Evolutionary conservation across 768 basidiomycete genomes (phyloP).

Genomic region (Boletellus ananas): DNA sequence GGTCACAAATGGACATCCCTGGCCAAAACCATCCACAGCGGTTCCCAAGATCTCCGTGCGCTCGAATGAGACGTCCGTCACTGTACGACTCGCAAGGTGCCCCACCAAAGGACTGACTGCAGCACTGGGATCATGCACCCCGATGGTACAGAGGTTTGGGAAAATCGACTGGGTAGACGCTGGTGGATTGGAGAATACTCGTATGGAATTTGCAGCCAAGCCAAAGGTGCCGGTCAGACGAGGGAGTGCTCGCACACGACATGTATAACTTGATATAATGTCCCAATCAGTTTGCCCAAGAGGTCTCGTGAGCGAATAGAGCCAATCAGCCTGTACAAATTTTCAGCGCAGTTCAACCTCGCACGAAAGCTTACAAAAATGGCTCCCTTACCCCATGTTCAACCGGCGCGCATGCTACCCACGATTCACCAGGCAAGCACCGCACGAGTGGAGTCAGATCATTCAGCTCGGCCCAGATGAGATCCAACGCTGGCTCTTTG

Average conservation of each 20-base stretch:
- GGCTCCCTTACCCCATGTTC: too few species aligned
- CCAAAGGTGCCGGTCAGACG: neutral
- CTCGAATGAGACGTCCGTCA: neutral
- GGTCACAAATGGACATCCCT: neutral
- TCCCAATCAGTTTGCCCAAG: slow-evolving; percentile 6
- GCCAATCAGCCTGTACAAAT: too few species aligned
- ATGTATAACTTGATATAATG: slow-evolving; percentile 6
- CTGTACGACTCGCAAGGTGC: slow-evolving; percentile 1
- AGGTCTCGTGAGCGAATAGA: neutral
- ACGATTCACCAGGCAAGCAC: too few species aligned
- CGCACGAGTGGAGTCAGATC: slow-evolving; percentile 1
- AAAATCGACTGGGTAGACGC: neutral
- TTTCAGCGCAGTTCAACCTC: too few species aligned
- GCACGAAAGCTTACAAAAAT: too few species aligned
- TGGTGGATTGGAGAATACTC: neutral
- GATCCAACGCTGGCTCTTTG: slow-evolving; percentile 9
- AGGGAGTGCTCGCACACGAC: slow-evolving; percentile 8
- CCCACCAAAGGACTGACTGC: slow-evolving; percentile 4
- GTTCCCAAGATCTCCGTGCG: neutral
- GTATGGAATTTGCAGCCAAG: neutral
- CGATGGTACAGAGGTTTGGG: slow-evolving; percentile 9
- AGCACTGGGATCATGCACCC: neutral
- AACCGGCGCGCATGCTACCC: too few species aligned
- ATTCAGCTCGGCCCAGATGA: slow-evolving; percentile 11
- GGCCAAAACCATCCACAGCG: neutral